These are phyloP conservation scores for Euptelea pleiosperma DNA, from an alignment of 164 flowering plant species.

Conservation along the genomic window DNA sequence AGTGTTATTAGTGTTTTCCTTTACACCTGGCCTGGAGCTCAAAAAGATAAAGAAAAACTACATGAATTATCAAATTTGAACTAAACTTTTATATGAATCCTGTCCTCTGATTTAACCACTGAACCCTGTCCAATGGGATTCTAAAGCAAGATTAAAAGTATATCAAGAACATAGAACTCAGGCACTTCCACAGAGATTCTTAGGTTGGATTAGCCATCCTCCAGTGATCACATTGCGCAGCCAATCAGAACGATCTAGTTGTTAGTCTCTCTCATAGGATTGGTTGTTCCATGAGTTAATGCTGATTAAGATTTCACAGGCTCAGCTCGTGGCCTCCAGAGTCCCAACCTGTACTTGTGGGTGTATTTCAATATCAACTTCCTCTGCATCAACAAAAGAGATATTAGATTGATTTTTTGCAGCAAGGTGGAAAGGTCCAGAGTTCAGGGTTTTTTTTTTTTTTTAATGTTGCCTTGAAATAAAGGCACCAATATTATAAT, in stretches of 20 bases:
- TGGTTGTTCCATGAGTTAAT: not conserved
- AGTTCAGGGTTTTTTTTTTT: not conserved
- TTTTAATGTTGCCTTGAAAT: too few species aligned
- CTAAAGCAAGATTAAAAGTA: too few species aligned
- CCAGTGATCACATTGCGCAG: not conserved
- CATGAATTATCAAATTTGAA: too few species aligned
- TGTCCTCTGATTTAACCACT: too few species aligned
- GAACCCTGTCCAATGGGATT: too few species aligned
- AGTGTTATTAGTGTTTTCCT: too few species aligned
- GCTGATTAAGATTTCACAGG: conserved; percentile 22
- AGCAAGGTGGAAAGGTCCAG: not conserved
- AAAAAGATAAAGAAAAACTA: too few species aligned
- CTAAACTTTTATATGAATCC: too few species aligned
- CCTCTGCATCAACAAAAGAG: conserved; percentile 32
- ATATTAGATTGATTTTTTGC: not conserved
- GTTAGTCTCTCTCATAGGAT: not conserved
- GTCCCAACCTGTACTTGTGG: conserved; percentile 54
- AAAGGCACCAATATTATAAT: too few species aligned
- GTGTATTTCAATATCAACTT: conserved; percentile 51
- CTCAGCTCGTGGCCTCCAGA: conserved; percentile 52
- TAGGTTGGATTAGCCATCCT: not conserved
- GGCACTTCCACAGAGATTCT: not conserved
- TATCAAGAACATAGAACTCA: too few species aligned
- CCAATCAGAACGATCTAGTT: too few species aligned
- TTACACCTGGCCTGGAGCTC: too few species aligned